Percentiles rank a stretch among this genome's conserved stretches.
Conservation (phyloP, 108 stramenopile genomes). For the Pseudonitzschia multiseries region DNA sequence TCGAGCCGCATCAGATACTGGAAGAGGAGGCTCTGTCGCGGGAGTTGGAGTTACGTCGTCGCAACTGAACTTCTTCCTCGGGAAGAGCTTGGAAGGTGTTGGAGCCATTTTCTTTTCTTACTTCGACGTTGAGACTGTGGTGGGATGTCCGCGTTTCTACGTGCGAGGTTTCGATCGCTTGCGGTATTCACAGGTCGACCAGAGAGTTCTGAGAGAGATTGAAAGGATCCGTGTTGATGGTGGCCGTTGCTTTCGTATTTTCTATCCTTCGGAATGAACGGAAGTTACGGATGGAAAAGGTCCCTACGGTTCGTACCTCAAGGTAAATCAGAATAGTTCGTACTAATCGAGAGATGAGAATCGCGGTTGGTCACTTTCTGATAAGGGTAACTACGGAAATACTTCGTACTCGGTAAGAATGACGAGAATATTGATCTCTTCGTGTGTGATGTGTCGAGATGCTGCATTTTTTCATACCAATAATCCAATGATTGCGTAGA, state of each 20-base stretch:
- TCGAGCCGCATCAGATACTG: slow-evolving; percentile 79
- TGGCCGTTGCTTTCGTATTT: too few relatives aligned
- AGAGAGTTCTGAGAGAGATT: too few relatives aligned
- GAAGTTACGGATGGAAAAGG: too few relatives aligned
- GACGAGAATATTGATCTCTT: not conserved
- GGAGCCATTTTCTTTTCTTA: slow-evolving; percentile 19
- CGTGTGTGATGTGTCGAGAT: not conserved
- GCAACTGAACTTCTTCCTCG: slow-evolving; percentile 72
- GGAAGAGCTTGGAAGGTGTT: slow-evolving; percentile 29
- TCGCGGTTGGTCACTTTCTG: too few relatives aligned
- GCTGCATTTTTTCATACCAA: not conserved
- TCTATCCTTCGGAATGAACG: too few relatives aligned
- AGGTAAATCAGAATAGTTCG: too few relatives aligned
- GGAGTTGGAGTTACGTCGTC: slow-evolving; percentile 72
- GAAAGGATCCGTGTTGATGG: too few relatives aligned
- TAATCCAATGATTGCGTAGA: slow-evolving; percentile 6
- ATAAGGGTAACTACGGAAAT: too few relatives aligned
- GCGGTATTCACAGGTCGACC: not conserved
- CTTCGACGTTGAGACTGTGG: not conserved
- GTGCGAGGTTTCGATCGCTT: not conserved
- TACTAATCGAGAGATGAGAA: too few relatives aligned
- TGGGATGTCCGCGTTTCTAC: not conserved
- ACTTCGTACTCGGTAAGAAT: too few relatives aligned
- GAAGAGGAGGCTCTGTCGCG: slow-evolving; percentile 86
- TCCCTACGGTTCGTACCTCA: too few relatives aligned